Evolutionary conservation across 176 grass and related monocot genomes (phyloP).

Genomic region (Triticum dicoccoides): DNA sequence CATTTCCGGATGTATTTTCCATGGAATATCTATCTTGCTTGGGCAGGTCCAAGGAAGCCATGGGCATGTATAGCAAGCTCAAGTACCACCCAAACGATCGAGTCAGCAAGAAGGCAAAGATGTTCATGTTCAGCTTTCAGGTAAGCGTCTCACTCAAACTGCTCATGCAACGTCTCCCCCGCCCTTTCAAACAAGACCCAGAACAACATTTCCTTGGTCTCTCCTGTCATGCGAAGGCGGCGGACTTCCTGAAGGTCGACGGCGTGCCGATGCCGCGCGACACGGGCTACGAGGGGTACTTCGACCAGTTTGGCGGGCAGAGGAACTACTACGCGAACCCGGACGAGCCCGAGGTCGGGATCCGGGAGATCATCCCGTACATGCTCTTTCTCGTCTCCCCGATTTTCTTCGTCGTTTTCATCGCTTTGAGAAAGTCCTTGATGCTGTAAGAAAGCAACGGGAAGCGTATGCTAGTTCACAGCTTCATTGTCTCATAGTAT

Average conservation of each 20-base stretch:
- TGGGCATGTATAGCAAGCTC: slow-evolving; percentile 82
- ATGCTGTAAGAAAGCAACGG: slow-evolving; percentile 23
- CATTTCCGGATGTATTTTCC: not conserved
- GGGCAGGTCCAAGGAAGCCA: slow-evolving; percentile 80
- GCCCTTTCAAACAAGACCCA: not conserved
- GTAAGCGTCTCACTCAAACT: slow-evolving; percentile 28
- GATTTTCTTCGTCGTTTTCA: slow-evolving; percentile 62
- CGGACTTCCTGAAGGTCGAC: slow-evolving; percentile 82
- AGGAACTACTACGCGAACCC: slow-evolving; percentile 51
- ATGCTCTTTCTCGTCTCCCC: slow-evolving; percentile 66
- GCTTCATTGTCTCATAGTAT: not conserved
- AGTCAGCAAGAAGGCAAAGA: slow-evolving; percentile 73
- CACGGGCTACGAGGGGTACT: slow-evolving; percentile 85
- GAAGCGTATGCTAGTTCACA: not conserved
- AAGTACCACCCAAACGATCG: slow-evolving; percentile 70
- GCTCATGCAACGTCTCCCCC: not conserved
- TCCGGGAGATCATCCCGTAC: slow-evolving; percentile 59
- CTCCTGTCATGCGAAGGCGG: slow-evolving; percentile 43
- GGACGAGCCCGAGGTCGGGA: slow-evolving; percentile 35
- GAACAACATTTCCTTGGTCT: not conserved
- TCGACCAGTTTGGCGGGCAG: slow-evolving; percentile 56
- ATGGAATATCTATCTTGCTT: not conserved
- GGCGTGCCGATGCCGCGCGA: slow-evolving; percentile 32
- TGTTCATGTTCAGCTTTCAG: slow-evolving; percentile 86
- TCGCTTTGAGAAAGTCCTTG: slow-evolving; percentile 65